phyloP scores from a whole-genome alignment of 2,329 filamentous ascomycete genomes.

The Blastomyces silverae region DNA sequence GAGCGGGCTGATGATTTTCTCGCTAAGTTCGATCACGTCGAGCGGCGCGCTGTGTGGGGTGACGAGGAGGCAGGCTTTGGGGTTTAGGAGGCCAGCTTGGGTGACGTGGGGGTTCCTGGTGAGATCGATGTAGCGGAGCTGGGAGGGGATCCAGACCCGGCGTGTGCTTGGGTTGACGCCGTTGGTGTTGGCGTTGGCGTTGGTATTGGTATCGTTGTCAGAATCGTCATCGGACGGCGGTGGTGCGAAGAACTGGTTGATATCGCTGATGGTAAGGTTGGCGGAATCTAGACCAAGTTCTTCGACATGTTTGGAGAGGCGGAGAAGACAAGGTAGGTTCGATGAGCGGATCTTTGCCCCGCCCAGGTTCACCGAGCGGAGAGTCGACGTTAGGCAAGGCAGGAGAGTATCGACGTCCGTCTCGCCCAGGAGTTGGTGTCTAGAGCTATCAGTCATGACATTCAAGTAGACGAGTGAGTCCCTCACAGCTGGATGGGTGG shows the following conservation, averaged over 20 bases:
- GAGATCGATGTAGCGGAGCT: slow-evolving; percentile 68
- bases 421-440: slow-evolving; percentile 62
- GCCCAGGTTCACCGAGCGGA: slow-evolving; percentile 68
- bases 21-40: slow-evolving; percentile 67
- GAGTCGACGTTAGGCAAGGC: slow-evolving; percentile 50
- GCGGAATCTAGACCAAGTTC: slow-evolving; percentile 66
- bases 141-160: slow-evolving; percentile 49
- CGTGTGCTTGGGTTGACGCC: slow-evolving; percentile 16
- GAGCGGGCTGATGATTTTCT: slow-evolving; percentile 59
- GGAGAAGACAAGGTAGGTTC: slow-evolving; percentile 58
- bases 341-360: slow-evolving; percentile 62
- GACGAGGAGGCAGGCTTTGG: slow-evolving; percentile 52
- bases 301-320: slow-evolving; percentile 64
- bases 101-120: slow-evolving; percentile 58
- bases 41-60: slow-evolving; percentile 58
- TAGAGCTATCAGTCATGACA: slow-evolving; percentile 63
- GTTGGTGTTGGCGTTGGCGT: slow-evolving; percentile 16
- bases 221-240: slow-evolving; percentile 7
- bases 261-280: slow-evolving; percentile 53
- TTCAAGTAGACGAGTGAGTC: slow-evolving; percentile 63
- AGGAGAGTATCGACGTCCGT: slow-evolving; percentile 60
- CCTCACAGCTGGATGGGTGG: slow-evolving; percentile 61
- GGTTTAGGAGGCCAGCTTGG: slow-evolving; percentile 53
- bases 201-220: slow-evolving; percentile 37
- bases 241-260: slow-evolving; percentile 5